These are phyloP conservation scores for Brassica cretica DNA, from an alignment of 345 rosid genomes.

Conservation along the genomic window DNA sequence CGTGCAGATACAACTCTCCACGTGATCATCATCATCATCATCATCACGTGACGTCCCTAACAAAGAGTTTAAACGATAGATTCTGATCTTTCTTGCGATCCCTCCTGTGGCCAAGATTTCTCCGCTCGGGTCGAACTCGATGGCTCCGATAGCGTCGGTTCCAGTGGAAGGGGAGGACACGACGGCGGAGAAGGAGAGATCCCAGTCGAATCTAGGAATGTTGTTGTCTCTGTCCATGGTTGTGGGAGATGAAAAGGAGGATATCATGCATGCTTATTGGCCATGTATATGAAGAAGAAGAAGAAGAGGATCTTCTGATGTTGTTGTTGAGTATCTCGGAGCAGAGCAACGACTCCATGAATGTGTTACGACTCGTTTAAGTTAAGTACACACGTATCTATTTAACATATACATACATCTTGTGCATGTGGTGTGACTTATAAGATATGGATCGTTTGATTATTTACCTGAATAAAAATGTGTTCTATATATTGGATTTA, in stretches of 20 bases:
- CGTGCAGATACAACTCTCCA: slow-evolving; percentile 60
- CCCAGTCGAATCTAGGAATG: slow-evolving; percentile 62
- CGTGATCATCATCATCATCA: slow-evolving; percentile 42
- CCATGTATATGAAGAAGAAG: slow-evolving; percentile 52
- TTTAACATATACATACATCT: slow-evolving; percentile 14
- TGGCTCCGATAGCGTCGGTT: slow-evolving; percentile 71
- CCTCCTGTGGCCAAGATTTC: slow-evolving; percentile 76
- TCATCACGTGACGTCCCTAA: slow-evolving; percentile 13
- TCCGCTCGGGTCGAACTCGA: slow-evolving; percentile 68
- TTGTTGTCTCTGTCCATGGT: slow-evolving; percentile 27
- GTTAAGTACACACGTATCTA: slow-evolving; percentile 32
- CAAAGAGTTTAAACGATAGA: slow-evolving; percentile 53
- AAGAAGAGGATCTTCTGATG: slow-evolving; percentile 27
- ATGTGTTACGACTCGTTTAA: slow-evolving; percentile 31
- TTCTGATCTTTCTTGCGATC: slow-evolving; percentile 76
- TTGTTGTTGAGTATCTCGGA: slow-evolving; percentile 38
- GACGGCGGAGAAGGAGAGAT: slow-evolving; percentile 52
- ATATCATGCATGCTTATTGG: slow-evolving; percentile 50
- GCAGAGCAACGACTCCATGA: slow-evolving; percentile 49
- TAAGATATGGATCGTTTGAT: not conserved
- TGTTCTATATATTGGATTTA: not conserved
- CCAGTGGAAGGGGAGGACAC: slow-evolving; percentile 44
- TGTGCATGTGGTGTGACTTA: not conserved
- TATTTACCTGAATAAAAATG: not conserved
- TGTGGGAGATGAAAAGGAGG: slow-evolving; percentile 32